Percentiles rank a stretch among this genome's conserved stretches.
Conservation (phyloP, 164 flowering plant species). For the Tinospora cordifolia region DNA sequence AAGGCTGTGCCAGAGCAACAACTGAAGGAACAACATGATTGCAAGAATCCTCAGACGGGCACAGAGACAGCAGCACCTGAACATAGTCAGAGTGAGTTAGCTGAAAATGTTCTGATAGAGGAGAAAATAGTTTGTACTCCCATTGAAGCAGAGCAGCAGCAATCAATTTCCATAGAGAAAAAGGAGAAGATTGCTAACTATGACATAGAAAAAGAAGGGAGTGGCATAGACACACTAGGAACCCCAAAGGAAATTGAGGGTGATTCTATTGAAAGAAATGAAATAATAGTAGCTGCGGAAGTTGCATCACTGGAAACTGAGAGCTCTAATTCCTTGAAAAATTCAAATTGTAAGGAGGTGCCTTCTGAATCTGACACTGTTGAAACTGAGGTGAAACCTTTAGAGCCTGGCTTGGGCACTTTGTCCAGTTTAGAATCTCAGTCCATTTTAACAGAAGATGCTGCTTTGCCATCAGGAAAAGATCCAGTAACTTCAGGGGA, state of each 20-base stretch:
- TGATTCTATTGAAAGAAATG: conserved; percentile 14
- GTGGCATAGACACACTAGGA: conserved; percentile 3
- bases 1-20: conserved; percentile 54
- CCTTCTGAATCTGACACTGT: conserved; percentile 17
- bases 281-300: conserved; percentile 10
- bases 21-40: conserved; percentile 32
- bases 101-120: conserved; percentile 15
- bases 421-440: conserved; percentile 22
- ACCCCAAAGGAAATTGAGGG: conserved; percentile 11
- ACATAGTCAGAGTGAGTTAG: conserved; percentile 18
- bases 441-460: conserved; percentile 17
- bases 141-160: conserved; percentile 14
- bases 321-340: conserved; percentile 20
- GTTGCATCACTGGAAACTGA: conserved; percentile 13
- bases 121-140: conserved; percentile 22
- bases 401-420: conserved; percentile 11
- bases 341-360: conserved; percentile 17
- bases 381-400: conserved; percentile 13
- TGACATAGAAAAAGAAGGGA: conserved; percentile 18
- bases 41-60: conserved; percentile 20
- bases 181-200: conserved; percentile 6
- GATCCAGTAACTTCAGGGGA: conserved; percentile 14
- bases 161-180: conserved; percentile 21
- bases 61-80: conserved; percentile 24
- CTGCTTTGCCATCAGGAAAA: conserved; percentile 15